Evolutionary conservation across 495 filamentous ascomycete species (phyloP).

Genomic region (Xylaria venustula): DNA sequence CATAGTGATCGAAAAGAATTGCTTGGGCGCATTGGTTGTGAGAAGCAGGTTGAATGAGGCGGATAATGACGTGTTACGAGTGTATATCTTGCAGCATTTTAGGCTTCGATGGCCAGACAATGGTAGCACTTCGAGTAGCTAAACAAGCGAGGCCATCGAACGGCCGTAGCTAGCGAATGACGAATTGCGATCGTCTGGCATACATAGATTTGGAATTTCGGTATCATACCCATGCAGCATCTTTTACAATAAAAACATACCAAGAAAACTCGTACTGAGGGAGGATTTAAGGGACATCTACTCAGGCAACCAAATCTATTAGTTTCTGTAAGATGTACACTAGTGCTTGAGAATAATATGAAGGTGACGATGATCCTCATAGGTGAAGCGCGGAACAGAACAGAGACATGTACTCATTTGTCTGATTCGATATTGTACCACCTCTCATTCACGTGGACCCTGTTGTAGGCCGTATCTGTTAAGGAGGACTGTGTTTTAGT

Average conservation of each 20-base stretch:
- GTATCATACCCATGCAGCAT: conserved; percentile 25
- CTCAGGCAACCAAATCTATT: too few relatives aligned
- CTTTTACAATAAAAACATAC: not conserved
- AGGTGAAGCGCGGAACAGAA: too few relatives aligned
- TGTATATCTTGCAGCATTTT: not conserved
- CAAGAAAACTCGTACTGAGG: not conserved
- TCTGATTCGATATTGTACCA: too few relatives aligned
- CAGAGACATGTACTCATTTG: too few relatives aligned
- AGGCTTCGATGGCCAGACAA: not conserved
- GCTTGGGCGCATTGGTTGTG: conserved; percentile 70
- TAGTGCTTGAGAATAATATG: too few relatives aligned
- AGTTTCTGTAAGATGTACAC: too few relatives aligned
- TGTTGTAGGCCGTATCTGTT: too few relatives aligned
- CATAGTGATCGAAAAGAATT: conserved; percentile 74
- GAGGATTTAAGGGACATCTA: too few relatives aligned
- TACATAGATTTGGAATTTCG: conserved; percentile 31
- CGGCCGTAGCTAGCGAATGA: not conserved
- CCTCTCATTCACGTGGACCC: too few relatives aligned
- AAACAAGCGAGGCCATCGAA: conserved; percentile 2
- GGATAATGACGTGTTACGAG: not conserved
- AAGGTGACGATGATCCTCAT: too few relatives aligned
- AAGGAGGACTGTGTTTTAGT: too few relatives aligned
- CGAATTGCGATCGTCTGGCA: conserved; percentile 3
- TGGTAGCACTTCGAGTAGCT: not conserved
- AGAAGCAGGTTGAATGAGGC: conserved; percentile 58